Conservation (phyloP, 2,329 filamentous ascomycete species). For the Cladosporium phlei region DNA sequence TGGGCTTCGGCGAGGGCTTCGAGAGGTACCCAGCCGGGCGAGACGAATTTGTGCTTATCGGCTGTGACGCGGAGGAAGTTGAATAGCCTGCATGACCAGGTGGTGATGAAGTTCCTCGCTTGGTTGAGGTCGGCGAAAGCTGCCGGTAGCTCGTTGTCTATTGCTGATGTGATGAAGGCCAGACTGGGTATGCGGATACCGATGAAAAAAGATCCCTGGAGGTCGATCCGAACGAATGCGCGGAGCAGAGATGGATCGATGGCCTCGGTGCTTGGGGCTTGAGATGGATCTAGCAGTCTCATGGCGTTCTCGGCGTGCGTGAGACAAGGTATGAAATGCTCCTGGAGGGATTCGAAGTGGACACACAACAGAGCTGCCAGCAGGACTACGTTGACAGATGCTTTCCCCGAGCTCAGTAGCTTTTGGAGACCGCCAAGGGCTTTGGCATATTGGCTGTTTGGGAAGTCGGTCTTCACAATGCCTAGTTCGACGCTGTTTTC, state of each 20-base stretch:
- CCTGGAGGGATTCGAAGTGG: slow-evolving; percentile 31
- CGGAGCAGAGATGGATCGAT: slow-evolving; percentile 26
- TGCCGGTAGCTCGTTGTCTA: slow-evolving; percentile 24
- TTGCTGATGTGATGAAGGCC: slow-evolving; percentile 24
- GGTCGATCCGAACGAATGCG: slow-evolving; percentile 29
- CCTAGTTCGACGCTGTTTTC: slow-evolving; percentile 19
- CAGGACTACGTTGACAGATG: slow-evolving; percentile 26
- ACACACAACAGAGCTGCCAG: slow-evolving; percentile 30
- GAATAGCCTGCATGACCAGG: slow-evolving; percentile 27
- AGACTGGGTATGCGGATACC: slow-evolving; percentile 26
- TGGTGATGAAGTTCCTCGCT: slow-evolving; percentile 26
- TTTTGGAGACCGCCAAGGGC: slow-evolving; percentile 28
- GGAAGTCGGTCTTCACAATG: slow-evolving; percentile 24
- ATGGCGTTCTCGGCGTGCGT: slow-evolving; percentile 32
- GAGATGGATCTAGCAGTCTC: slow-evolving; percentile 21
- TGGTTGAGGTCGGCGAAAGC: slow-evolving; percentile 26
- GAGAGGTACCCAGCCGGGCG: slow-evolving; percentile 24
- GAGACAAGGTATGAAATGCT: slow-evolving; percentile 29
- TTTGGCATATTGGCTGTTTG: slow-evolving; percentile 29
- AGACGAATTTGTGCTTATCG: slow-evolving; percentile 24
- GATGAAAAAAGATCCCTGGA: slow-evolving; percentile 28
- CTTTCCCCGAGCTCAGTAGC: slow-evolving; percentile 21
- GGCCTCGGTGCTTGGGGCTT: slow-evolving; percentile 18
- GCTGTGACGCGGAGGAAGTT: slow-evolving; percentile 28
- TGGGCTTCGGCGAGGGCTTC: slow-evolving; percentile 26